Percentiles rank a stretch among this genome's conserved stretches.
These are phyloP conservation scores for Discostella stelligera DNA, from an alignment of 352 stramenopile genomes.

Conservation along the genomic window DNA sequence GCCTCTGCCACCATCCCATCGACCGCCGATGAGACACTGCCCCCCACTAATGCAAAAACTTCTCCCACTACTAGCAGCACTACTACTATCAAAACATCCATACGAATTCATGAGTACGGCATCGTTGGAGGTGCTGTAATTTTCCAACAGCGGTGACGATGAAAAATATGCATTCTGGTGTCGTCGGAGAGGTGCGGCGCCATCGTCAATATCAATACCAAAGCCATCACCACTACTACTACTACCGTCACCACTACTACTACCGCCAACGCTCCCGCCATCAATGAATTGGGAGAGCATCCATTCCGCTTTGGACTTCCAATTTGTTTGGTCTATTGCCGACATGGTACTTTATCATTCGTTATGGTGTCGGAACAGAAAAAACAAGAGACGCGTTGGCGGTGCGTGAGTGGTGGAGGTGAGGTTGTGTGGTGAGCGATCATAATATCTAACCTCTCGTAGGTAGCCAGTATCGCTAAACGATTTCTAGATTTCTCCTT, in stretches of 20 bases:
- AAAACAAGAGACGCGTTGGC: no score
- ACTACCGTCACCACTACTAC: background rate
- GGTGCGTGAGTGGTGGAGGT: no score
- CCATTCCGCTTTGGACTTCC: conserved; percentile 40
- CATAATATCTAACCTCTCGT: background rate
- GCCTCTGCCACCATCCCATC: background rate
- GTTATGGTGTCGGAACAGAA: background rate
- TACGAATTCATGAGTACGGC: background rate
- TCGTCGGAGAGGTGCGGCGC: background rate
- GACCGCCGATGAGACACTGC: background rate
- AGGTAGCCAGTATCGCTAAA: no score
- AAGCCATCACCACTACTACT: background rate
- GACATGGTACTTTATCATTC: conserved; percentile 3
- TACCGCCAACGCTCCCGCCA: background rate
- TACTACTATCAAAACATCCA: conserved; percentile 12
- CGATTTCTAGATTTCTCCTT: no score
- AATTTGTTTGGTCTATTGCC: conserved; percentile 4
- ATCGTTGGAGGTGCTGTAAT: conserved; percentile 32
- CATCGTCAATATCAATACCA: background rate
- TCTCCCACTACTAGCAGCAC: background rate
- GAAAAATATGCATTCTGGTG: background rate
- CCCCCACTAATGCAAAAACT: background rate
- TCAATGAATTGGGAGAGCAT: conserved; percentile 43
- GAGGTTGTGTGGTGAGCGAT: background rate
- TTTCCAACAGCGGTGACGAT: conserved; percentile 21